phyloP scores from a whole-genome alignment of 2,329 filamentous ascomycete species.

The Monosporascus sp. region DNA sequence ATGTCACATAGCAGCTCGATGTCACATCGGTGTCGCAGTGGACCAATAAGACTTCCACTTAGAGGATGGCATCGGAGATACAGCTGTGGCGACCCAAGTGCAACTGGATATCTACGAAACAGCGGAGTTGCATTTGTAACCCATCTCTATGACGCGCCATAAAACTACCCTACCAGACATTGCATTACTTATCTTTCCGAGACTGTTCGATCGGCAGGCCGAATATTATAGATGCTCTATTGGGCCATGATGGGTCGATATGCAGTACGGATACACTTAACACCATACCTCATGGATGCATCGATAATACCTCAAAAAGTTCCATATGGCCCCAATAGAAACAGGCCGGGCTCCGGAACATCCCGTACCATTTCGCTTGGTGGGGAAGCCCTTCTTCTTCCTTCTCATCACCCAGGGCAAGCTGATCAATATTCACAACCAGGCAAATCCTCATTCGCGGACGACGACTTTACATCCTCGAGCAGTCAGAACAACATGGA shows the following conservation, averaged over 20 bases:
- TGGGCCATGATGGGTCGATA: not conserved
- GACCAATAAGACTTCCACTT: not conserved
- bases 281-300: not conserved
- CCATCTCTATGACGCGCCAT: not conserved
- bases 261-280: not conserved
- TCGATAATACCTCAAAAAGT: not conserved
- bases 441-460: not conserved
- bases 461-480: not conserved
- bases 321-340: not conserved
- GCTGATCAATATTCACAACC: not conserved
- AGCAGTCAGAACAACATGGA: not conserved
- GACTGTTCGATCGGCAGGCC: not conserved
- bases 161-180: not conserved
- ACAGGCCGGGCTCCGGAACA: not conserved
- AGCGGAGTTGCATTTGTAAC: not conserved
- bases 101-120: not conserved
- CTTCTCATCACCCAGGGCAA: not conserved
- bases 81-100: not conserved
- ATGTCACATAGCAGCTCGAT: not conserved
- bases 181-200: not conserved
- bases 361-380: not conserved
- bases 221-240: not conserved
- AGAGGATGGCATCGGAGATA: not conserved
- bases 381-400: not conserved
- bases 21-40: not conserved